phyloP scores from a whole-genome alignment of 495 filamentous ascomycete genomes.

The Podospora comata region DNA sequence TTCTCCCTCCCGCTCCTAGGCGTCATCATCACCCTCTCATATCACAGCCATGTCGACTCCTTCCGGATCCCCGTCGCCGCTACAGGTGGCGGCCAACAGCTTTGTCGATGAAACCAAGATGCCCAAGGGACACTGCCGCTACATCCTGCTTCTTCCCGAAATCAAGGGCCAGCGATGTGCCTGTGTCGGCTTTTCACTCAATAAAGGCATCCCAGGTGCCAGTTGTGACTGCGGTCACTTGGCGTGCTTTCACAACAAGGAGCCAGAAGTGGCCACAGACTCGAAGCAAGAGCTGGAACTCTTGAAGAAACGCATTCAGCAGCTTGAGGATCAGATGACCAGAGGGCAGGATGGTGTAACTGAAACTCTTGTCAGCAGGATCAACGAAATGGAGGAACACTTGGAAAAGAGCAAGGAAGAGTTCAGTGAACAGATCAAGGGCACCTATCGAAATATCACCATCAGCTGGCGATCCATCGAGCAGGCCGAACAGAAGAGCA shows the following conservation, averaged over 20 bases:
- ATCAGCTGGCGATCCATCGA: constrained; percentile 51
- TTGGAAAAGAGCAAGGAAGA: constrained; percentile 51
- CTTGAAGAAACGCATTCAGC: constrained; percentile 44
- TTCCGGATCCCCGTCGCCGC: constrained; percentile 33
- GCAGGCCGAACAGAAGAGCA: constrained; percentile 40
- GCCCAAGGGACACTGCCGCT: constrained; percentile 54
- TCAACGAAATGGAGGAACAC: constrained; percentile 50
- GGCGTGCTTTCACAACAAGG: constrained; percentile 51
- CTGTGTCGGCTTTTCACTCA: constrained; percentile 54
- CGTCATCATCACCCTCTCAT: neutral
- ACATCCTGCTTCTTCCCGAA: constrained; percentile 52
- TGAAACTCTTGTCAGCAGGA: constrained; percentile 41
- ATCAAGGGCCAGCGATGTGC: constrained; percentile 54
- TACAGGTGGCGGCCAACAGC: constrained; percentile 26
- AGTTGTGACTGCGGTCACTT: constrained; percentile 55
- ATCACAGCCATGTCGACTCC: constrained; percentile 27
- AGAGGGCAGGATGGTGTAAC: constrained; percentile 41
- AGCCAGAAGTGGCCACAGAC: constrained; percentile 38
- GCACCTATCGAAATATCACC: constrained; percentile 48
- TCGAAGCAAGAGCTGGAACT: constrained; percentile 46
- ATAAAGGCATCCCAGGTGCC: constrained; percentile 47
- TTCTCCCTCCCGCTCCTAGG: constrained; percentile 1
- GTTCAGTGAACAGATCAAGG: constrained; percentile 47
- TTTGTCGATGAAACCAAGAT: constrained; percentile 41
- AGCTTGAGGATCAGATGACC: constrained; percentile 48